Evolutionary conservation across 306 rosid species (phyloP).

Genomic region (Sesbania bispinosa): DNA sequence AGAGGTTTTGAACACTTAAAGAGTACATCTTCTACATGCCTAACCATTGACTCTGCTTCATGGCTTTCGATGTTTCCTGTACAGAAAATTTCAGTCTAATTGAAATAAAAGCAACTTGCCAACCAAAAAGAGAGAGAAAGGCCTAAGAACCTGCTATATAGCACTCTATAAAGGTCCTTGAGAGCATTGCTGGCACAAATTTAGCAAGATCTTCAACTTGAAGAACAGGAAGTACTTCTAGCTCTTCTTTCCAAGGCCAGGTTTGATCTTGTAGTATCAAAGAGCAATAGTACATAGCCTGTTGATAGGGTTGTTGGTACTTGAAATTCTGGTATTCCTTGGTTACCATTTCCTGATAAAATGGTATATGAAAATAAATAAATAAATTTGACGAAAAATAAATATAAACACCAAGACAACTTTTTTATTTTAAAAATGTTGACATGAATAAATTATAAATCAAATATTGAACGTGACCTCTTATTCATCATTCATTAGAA

Average conservation of each 20-base stretch:
- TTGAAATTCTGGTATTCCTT: slow-evolving; percentile 80
- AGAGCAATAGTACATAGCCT: slow-evolving; percentile 77
- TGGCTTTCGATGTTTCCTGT: slow-evolving; percentile 77
- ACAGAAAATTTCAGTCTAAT: slow-evolving; percentile 13
- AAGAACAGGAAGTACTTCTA: slow-evolving; percentile 71
- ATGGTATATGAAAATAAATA: neutral
- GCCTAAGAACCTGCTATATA: slow-evolving; percentile 62
- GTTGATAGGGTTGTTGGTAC: slow-evolving; percentile 91
- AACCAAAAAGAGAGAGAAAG: slow-evolving; percentile 3
- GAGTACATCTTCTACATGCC: slow-evolving; percentile 60
- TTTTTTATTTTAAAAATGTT: neutral
- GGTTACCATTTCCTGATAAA: slow-evolving; percentile 70
- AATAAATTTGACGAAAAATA: neutral
- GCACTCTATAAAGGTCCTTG: slow-evolving; percentile 79
- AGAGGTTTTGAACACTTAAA: slow-evolving; percentile 57
- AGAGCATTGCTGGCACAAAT: slow-evolving; percentile 78
- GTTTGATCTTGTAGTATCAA: slow-evolving; percentile 69
- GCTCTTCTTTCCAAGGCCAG: slow-evolving; percentile 78
- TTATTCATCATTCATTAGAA: too few species aligned
- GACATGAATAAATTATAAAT: too few species aligned
- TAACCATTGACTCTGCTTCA: slow-evolving; percentile 71
- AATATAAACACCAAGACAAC: neutral
- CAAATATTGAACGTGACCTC: too few species aligned
- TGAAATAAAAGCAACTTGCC: slow-evolving; percentile 16
- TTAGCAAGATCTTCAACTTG: slow-evolving; percentile 75